phyloP scores from a whole-genome alignment of 345 rosid genomes.

The Lumnitzera racemosa region DNA sequence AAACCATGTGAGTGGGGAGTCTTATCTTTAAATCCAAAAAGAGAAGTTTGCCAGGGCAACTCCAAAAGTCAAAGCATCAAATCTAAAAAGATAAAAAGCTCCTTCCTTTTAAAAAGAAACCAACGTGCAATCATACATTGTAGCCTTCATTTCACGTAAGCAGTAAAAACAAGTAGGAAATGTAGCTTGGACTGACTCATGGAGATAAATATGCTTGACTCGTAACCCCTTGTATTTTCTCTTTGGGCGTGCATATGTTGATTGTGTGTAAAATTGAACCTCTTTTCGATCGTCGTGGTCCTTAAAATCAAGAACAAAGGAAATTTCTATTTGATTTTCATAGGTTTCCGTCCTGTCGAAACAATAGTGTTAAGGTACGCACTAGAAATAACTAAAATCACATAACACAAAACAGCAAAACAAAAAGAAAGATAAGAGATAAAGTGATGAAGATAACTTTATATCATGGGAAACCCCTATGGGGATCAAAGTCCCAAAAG shows the following conservation, averaged over 20 bases:
- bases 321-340: too few relatives aligned
- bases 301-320: too few relatives aligned
- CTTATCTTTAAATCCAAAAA: slow-evolving; percentile 20
- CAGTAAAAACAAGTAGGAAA: background rate
- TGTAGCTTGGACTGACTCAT: slow-evolving; percentile 1
- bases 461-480: too few relatives aligned
- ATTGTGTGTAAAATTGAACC: too few relatives aligned
- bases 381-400: too few relatives aligned
- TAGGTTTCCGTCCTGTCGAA: too few relatives aligned
- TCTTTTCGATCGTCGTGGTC: too few relatives aligned
- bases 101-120: slow-evolving; percentile 5
- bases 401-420: too few relatives aligned
- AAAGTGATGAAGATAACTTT: too few relatives aligned
- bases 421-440: too few relatives aligned
- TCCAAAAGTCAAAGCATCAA: slow-evolving; percentile 11
- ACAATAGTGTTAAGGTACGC: too few relatives aligned
- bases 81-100: slow-evolving; percentile 5
- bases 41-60: slow-evolving; percentile 9
- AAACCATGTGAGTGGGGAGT: slow-evolving; percentile 22
- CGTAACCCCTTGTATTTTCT: background rate
- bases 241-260: slow-evolving; percentile 5
- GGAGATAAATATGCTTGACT: slow-evolving; percentile 1
- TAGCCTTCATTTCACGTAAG: slow-evolving; percentile 4
- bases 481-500: too few relatives aligned
- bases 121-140: slow-evolving; percentile 9